Base-by-base conservation (phyloP, 768 basidiomycete genomes). In the Gelatoporia subvermispora region DNA sequence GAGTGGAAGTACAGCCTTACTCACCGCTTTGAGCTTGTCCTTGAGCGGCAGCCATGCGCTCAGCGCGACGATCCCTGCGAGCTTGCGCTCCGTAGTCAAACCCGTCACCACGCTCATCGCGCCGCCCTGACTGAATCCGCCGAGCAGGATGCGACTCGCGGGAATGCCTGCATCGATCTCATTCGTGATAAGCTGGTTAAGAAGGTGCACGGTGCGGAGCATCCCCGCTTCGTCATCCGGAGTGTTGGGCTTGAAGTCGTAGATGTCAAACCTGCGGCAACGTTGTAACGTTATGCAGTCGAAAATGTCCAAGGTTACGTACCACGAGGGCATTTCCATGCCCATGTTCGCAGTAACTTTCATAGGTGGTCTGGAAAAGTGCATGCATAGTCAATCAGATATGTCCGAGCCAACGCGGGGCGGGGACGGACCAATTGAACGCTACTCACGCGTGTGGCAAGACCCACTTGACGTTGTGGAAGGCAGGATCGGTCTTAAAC, bases 51-150 rank as follows among this genome's bases (percentile, higher is more conserved):
- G 64, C 85, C 88, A 95, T 4, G 85, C 85, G 54, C 88, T 92
- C 54, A 95, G 70, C 4, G 78, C 75, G 16, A 75, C 78, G 46
- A 92, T 61, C 3, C 91, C 92, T 2, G 76, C 90, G 15, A 93
- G 71, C 57, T 81, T 82, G 50, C 78, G 70, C 54, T 81, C 79
- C 2, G 71, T 72, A 2, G 80, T 85, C 49, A 94, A 69, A 8
- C 82, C 90, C 3, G 82, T 80, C 42, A 93, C 68, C n/a, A 93
- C 70, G 8, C 82, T 75, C 73, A 94, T 84, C 20, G 84, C 79
- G 35, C 74, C 88, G 34, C 90, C 93, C 64, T 95, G 93, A 51
- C 83, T 86, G 69, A 94, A 95, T 9, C 93, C 93, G 31, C 90
- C 92, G 20, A 97, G 66, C 25, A 95, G 76, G 58, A 95, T 86